phyloP scores from a whole-genome alignment of 2,329 filamentous ascomycete species.

The Sarocladium oryzae region DNA sequence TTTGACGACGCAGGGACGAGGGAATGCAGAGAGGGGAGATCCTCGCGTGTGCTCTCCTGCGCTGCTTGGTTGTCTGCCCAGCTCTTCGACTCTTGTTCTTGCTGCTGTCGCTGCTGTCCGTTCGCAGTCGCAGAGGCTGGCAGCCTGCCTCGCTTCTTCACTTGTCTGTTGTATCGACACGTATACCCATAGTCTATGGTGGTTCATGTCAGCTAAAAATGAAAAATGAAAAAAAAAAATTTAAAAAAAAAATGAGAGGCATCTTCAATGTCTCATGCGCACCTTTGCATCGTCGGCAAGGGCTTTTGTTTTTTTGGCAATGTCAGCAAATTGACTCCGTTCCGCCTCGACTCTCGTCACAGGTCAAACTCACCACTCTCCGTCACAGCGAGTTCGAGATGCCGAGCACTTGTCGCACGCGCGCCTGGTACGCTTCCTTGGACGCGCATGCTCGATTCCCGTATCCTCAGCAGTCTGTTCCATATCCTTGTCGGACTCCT shows the following conservation, averaged over 20 bases:
- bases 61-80: background rate
- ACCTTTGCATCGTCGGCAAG: slow-evolving; percentile 31
- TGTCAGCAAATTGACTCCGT: too few relatives aligned
- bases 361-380: slow-evolving; percentile 32
- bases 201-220: too few relatives aligned
- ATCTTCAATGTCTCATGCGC: too few relatives aligned
- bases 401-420: slow-evolving; percentile 29
- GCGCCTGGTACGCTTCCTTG: slow-evolving; percentile 22
- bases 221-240: too few relatives aligned
- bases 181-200: slow-evolving; percentile 30
- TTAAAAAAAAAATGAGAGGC: too few relatives aligned
- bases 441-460: slow-evolving; percentile 16
- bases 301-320: slow-evolving; percentile 10
- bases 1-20: background rate
- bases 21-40: slow-evolving; percentile 3
- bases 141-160: slow-evolving; percentile 30
- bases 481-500: background rate
- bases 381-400: slow-evolving; percentile 36
- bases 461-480: background rate
- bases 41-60: background rate
- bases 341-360: too few relatives aligned
- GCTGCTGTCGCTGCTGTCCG: slow-evolving; percentile 2
- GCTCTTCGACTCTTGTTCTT: background rate
- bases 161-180: slow-evolving; percentile 29
- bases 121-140: slow-evolving; percentile 17